Conservation (phyloP, 345 rosid genomes). For the Tarenaya hassleriana region DNA sequence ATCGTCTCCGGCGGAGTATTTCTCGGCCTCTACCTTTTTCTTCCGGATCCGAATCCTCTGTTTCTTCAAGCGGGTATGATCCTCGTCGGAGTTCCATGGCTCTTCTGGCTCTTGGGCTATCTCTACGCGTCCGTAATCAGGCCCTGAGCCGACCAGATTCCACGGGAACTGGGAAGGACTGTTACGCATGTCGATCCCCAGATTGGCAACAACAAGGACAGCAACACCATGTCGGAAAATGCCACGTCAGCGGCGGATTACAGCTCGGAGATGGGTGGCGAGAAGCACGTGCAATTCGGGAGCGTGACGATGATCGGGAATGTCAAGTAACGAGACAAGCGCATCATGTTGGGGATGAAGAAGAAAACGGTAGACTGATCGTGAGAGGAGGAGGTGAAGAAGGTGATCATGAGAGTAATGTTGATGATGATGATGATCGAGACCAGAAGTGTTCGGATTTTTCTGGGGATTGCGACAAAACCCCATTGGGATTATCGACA, state of each 20-base stretch:
- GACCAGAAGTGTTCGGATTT: too few relatives aligned
- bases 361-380: constrained; percentile 16
- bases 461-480: constrained; percentile 22
- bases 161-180: neutral
- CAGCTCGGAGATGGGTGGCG: constrained; percentile 22
- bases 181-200: constrained; percentile 20
- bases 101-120: constrained; percentile 55
- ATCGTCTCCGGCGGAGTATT: constrained; percentile 48
- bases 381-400: constrained; percentile 22
- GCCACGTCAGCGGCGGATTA: constrained; percentile 5
- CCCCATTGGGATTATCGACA: constrained; percentile 21
- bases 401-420: constrained; percentile 21
- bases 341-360: neutral
- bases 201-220: constrained; percentile 13
- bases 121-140: constrained; percentile 40
- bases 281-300: constrained; percentile 46
- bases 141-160: constrained; percentile 20
- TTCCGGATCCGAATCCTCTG: constrained; percentile 30
- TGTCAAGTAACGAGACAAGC: constrained; percentile 11
- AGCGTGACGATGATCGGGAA: constrained; percentile 34
- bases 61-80: constrained; percentile 43
- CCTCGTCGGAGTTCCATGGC: constrained; percentile 64
- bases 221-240: constrained; percentile 1
- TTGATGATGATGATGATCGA: neutral
- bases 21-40: constrained; percentile 40